These are phyloP conservation scores for Brassica juncea DNA, from an alignment of 345 rosid genomes.

Conservation along the genomic window DNA sequence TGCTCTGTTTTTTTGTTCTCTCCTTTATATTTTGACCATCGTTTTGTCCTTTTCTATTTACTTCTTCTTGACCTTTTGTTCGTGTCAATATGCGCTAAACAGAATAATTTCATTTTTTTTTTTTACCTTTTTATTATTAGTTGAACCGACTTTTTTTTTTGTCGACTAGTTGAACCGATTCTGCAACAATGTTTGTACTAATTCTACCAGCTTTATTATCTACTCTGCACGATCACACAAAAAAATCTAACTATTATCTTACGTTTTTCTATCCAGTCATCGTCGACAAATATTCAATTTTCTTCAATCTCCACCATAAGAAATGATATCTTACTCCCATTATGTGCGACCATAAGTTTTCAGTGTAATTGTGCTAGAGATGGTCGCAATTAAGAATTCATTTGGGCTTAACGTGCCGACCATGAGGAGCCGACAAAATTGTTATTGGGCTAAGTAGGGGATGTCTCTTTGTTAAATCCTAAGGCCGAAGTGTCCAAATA, in stretches of 20 bases:
- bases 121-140: not conserved
- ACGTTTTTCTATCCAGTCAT: not conserved
- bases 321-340: not conserved
- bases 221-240: conserved; percentile 36
- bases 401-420: no score
- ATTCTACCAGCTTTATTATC: conserved; percentile 40
- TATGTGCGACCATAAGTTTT: not conserved
- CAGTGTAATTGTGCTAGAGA: not conserved
- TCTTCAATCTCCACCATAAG: not conserved
- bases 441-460: no score
- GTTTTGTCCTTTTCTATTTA: conserved; percentile 32
- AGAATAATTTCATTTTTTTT: conserved; percentile 23
- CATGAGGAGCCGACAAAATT: no score
- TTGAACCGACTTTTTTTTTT: no score
- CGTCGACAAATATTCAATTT: conserved; percentile 20
- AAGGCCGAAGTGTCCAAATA: no score
- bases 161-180: conserved; percentile 27
- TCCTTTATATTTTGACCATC: conserved; percentile 38
- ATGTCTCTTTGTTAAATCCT: no score
- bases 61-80: conserved; percentile 39
- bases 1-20: conserved; percentile 18
- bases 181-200: conserved; percentile 37
- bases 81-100: conserved; percentile 32
- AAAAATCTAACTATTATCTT: not conserved
- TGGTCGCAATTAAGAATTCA: no score